A percentile compares a stretch with the other conserved stretches of the same genome.
phyloP scores from a whole-genome alignment of 1,284 basidiomycete genomes.

The Ustilago esculenta region DNA sequence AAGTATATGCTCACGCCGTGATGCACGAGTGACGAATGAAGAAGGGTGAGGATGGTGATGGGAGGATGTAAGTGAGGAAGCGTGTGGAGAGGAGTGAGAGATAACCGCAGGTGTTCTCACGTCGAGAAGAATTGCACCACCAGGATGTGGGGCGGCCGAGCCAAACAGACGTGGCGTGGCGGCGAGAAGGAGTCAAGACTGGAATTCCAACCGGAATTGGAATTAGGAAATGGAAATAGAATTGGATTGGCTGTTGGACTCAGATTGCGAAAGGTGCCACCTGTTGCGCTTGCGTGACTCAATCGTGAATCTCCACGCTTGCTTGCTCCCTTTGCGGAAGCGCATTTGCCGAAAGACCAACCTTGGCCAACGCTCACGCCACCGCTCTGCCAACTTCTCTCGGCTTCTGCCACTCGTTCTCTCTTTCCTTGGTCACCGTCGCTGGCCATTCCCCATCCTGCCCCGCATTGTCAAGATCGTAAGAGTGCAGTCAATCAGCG shows the following conservation, averaged over 20 bases:
- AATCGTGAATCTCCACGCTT: no score
- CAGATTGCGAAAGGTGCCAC: no score
- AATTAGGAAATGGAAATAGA: no score
- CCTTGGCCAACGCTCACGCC: conserved; percentile 1
- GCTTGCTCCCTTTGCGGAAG: conserved; percentile 10
- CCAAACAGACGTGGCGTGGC: not conserved
- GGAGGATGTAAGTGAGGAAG: not conserved
- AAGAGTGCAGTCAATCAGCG: no score
- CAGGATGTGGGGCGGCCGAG: not conserved
- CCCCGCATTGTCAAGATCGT: no score
- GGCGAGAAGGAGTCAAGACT: not conserved
- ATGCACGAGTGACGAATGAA: conserved; percentile 6
- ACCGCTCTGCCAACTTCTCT: conserved; percentile 18
- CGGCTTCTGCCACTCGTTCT: conserved; percentile 7
- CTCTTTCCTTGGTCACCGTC: not conserved
- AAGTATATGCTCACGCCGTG: conserved; percentile 1
- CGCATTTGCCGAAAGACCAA: conserved; percentile 21
- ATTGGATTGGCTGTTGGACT: no score
- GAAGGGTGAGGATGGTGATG: not conserved
- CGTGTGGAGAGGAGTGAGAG: not conserved
- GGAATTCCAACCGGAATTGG: not conserved
- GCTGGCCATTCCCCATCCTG: not conserved
- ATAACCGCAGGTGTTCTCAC: not conserved
- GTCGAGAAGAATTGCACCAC: conserved; percentile 1
- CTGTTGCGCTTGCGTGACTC: conserved; percentile 2